phyloP scores from a whole-genome alignment of 2,329 filamentous ascomycete genomes.

The Apiospora marii region DNA sequence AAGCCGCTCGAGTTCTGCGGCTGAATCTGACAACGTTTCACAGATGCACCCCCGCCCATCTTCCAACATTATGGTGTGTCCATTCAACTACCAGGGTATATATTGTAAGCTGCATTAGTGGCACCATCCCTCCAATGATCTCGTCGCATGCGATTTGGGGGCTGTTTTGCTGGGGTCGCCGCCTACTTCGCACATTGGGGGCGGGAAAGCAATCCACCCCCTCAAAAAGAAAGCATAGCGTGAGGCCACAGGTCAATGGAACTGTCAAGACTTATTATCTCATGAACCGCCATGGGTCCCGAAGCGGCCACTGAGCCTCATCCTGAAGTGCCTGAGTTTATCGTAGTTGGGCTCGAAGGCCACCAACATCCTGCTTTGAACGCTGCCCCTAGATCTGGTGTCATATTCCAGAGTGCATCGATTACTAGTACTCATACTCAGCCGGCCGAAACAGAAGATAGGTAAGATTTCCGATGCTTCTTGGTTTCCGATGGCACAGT shows the following conservation, averaged over 20 bases:
- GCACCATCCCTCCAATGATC: not conserved
- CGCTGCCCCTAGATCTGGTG: not conserved
- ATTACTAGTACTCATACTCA: not conserved
- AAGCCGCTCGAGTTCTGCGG: not conserved
- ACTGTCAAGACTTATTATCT: not conserved
- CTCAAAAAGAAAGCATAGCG: not conserved
- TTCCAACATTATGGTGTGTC: not conserved
- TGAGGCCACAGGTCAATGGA: not conserved
- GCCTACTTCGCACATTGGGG: not conserved
- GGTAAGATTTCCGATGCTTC: not conserved
- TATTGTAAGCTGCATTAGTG: not conserved
- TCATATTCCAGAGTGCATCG: not conserved
- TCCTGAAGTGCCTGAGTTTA: conserved; percentile 1
- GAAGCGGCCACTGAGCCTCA: not conserved
- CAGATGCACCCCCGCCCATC: not conserved
- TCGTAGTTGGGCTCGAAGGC: not conserved
- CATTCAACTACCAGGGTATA: not conserved
- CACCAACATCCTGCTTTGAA: not conserved
- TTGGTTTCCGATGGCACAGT: not conserved
- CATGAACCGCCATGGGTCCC: not conserved
- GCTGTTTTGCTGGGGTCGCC: not conserved
- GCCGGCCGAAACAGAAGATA: not conserved
- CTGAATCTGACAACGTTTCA: not conserved
- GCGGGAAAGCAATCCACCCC: not conserved
- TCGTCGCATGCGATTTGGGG: not conserved